phyloP scores from a whole-genome alignment of 805 yeast genomes.

The Kazachstania bromeliacearum region DNA sequence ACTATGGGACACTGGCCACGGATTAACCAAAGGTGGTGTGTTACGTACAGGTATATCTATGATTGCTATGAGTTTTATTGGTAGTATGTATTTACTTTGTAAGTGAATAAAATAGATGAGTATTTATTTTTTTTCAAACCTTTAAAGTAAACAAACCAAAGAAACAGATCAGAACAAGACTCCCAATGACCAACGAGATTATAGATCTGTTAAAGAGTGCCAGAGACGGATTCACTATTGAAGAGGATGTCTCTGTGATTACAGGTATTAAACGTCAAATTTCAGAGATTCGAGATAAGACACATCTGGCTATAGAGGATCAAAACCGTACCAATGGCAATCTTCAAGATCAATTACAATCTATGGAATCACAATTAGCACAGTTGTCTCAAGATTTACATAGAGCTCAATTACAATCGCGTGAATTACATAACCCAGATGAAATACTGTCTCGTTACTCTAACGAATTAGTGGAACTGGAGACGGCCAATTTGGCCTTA shows the following conservation, averaged over 20 bases:
- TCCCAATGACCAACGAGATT: slow-evolving; percentile 13
- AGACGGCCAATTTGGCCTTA: slow-evolving; percentile 13
- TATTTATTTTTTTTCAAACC: too few relatives aligned
- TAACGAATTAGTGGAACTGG: slow-evolving; percentile 18
- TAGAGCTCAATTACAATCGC: slow-evolving; percentile 11
- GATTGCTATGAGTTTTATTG: slow-evolving; percentile 45
- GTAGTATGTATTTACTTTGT: slow-evolving; percentile 49
- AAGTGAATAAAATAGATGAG: too few relatives aligned
- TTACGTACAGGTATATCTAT: slow-evolving; percentile 84
- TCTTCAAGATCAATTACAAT: slow-evolving; percentile 7
- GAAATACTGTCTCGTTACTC: slow-evolving; percentile 14
- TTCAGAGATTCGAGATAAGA: slow-evolving; percentile 6
- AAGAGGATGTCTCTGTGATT: slow-evolving; percentile 16
- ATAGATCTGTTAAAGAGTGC: slow-evolving; percentile 17
- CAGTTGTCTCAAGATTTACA: slow-evolving; percentile 8
- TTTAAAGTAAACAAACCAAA: background rate
- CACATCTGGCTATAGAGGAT: slow-evolving; percentile 5
- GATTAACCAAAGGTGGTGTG: slow-evolving; percentile 74
- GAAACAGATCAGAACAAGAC: too few relatives aligned
- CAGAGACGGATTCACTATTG: slow-evolving; percentile 21
- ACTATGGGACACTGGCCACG: slow-evolving; percentile 82
- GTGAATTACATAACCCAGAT: slow-evolving; percentile 10
- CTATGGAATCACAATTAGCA: slow-evolving; percentile 6
- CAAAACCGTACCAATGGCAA: slow-evolving; percentile 7
- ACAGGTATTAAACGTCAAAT: slow-evolving; percentile 11